These are phyloP conservation scores for Tricholoma bakamatsutake DNA, from an alignment of 768 basidiomycete genomes.

Conservation along the genomic window DNA sequence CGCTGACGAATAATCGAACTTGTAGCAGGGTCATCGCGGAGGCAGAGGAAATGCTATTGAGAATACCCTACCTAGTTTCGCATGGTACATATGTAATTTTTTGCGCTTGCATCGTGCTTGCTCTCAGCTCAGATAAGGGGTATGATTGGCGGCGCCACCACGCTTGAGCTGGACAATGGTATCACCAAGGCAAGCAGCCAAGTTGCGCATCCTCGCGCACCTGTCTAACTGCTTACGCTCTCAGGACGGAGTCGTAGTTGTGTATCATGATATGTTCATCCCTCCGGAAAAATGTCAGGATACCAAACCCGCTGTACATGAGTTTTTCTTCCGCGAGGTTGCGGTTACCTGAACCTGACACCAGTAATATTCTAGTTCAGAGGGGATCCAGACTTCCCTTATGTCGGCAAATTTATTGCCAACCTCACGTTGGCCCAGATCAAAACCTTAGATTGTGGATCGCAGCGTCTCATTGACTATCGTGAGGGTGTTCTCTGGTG, in stretches of 20 bases:
- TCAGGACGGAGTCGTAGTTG: conserved; percentile 70
- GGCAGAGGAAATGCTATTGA: conserved; percentile 72
- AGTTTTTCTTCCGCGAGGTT: background rate
- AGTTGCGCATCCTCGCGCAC: too few species aligned
- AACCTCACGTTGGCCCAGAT: conserved; percentile 76
- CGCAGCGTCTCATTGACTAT: conserved; percentile 49
- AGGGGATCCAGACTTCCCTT: conserved; percentile 60
- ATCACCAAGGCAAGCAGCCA: conserved; percentile 51
- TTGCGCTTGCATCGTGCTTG: conserved; percentile 1
- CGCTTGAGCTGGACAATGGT: conserved; percentile 75
- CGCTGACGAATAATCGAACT: background rate
- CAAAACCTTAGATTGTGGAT: conserved; percentile 78
- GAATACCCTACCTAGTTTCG: conserved; percentile 69
- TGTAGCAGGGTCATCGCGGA: conserved; percentile 64
- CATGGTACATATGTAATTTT: conserved; percentile 50
- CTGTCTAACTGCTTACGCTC: conserved; percentile 2
- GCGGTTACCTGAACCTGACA: background rate
- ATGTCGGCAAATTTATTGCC: conserved; percentile 72
- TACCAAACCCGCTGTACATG: conserved; percentile 54
- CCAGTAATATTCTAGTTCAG: conserved; percentile 31
- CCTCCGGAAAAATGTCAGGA: conserved; percentile 60
- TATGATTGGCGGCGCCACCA: conserved; percentile 68
- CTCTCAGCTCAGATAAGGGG: conserved; percentile 40
- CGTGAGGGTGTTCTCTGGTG: conserved; percentile 36
- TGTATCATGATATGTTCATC: conserved; percentile 78